phyloP scores from a whole-genome alignment of 208 protist species.

The Leishmania lainsoni region DNA sequence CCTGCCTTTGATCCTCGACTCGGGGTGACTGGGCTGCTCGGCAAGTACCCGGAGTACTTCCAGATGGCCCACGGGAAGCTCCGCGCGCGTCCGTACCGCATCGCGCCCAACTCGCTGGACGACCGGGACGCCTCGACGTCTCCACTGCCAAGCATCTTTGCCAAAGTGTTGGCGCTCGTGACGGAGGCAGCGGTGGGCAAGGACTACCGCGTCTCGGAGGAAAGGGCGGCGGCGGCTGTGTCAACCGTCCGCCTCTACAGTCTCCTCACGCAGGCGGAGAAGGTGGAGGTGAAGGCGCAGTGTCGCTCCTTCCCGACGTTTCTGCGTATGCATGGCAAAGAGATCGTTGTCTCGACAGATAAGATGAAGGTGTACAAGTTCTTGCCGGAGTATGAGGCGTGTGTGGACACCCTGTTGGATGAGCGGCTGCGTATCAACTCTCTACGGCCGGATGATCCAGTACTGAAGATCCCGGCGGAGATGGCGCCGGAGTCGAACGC shows the following conservation, averaged over 20 bases:
- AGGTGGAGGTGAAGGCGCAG: conserved; percentile 49
- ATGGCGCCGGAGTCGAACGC: conserved; percentile 63
- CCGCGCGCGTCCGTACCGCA: conserved; percentile 73
- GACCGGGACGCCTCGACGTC: conserved; percentile 52
- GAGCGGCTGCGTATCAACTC: conserved; percentile 56
- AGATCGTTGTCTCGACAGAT: conserved; percentile 72
- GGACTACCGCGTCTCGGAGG: conserved; percentile 52
- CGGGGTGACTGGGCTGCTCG: conserved; percentile 78
- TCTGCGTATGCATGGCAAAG: conserved; percentile 76
- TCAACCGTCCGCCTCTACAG: conserved; percentile 64
- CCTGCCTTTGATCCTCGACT: conserved; percentile 78
- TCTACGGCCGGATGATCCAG: conserved; percentile 66
- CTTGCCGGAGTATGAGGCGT: conserved; percentile 69
- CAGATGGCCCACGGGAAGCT: conserved; percentile 72
- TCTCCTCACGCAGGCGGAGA: conserved; percentile 60
- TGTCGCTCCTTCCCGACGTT: conserved; percentile 85
- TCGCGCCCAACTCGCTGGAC: conserved; percentile 74
- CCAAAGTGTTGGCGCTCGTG: conserved; percentile 52
- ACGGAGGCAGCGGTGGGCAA: conserved; percentile 59
- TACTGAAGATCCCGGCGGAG: conserved; percentile 57
- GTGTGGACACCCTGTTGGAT: conserved; percentile 78
- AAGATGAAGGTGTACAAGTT: conserved; percentile 79
- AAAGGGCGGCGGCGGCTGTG: conserved; percentile 57
- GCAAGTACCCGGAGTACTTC: conserved; percentile 91
- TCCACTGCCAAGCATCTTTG: conserved; percentile 60